Percentiles rank a stretch among this genome's conserved stretches.
These are phyloP conservation scores for Camelina neglecta DNA, from an alignment of 345 rosid genomes.

Conservation along the genomic window DNA sequence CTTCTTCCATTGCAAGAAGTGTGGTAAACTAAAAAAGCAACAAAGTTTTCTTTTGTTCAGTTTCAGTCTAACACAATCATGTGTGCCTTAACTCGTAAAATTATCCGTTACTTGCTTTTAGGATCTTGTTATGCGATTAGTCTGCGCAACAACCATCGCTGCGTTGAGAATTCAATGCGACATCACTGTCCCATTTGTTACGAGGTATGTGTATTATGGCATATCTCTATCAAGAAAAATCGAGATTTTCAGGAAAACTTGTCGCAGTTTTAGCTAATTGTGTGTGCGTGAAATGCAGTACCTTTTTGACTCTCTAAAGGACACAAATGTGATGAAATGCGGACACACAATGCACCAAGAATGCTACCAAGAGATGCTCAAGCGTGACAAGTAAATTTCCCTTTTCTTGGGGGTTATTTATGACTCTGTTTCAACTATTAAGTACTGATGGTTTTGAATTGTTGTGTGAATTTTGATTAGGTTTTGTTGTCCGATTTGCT, in stretches of 20 bases:
- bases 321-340: constrained; percentile 89
- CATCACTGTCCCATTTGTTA: constrained; percentile 98
- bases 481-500: constrained; percentile 92
- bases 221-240: not conserved
- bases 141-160: constrained; percentile 75
- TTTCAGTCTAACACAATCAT: constrained; percentile 7
- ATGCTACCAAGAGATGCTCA: constrained; percentile 84
- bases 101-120: constrained; percentile 25
- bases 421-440: not conserved
- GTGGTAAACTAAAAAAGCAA: constrained; percentile 57
- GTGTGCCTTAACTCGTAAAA: not conserved
- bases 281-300: constrained; percentile 52
- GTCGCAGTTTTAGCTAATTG: not conserved
- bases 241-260: not conserved
- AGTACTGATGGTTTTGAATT: constrained; percentile 1
- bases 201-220: constrained; percentile 59
- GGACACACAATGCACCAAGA: constrained; percentile 98
- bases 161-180: constrained; percentile 95
- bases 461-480: constrained; percentile 44
- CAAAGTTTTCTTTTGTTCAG: not conserved
- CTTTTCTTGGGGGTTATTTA: not conserved
- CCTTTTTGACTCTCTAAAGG: constrained; percentile 92
- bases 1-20: constrained; percentile 86
- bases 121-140: constrained; percentile 80
- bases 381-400: constrained; percentile 71